Evolutionary conservation across 1,139 yeast species (phyloP), one percentile per base, ranked within the genome.

Genomic region (Sugiyamaella novakii): DNA sequence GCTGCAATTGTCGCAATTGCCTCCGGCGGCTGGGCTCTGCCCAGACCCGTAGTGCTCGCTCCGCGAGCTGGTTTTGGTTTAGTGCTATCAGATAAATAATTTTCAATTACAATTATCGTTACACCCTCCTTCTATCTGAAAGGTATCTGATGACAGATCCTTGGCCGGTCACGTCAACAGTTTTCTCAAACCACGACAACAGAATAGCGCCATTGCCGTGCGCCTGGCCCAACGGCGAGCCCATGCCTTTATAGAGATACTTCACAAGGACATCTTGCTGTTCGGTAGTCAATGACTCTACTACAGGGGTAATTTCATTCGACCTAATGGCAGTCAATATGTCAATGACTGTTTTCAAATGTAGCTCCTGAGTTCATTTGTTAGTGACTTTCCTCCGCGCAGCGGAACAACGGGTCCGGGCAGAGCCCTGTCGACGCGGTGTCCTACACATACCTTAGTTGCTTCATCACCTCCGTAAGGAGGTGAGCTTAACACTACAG

Each of bases 181-280:
- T 80, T 69, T 88, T 89, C 61, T 92, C 98, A 65, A 85, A 88
- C 98, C 98, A 94, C 33, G 83, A 78, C 62, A 94, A 79, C 60
- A 94, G 69, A 48, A 84, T 75, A 41, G 96, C 96, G 17, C 97
- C 96, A 59, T 85, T 89, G 59, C 86, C 87, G 57, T 89, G 88
- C 3, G 94, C 88, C 51, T 69, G 68, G 37, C 72, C 71, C 37
- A 81, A 81, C 24, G 81, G 76, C 7, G 84, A 73, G 34, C 82
- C 74, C 95, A 94, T 88, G 39, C 88, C 89, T 62, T 84, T 85
- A 70, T 91, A 94, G 53, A 92, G 73, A 67, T 87, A 87, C 68
- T 92, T 92, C 51, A 91, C 75, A 63, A 94, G 79, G 5, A 80
- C 82, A 61, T 87, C 95, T 57, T 84, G 87, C 64, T 88, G 87